Percentiles rank a stretch among this genome's conserved stretches.
Conservation (phyloP, 1,284 basidiomycete genomes). For the Cutaneotrichosporon sp. region DNA sequence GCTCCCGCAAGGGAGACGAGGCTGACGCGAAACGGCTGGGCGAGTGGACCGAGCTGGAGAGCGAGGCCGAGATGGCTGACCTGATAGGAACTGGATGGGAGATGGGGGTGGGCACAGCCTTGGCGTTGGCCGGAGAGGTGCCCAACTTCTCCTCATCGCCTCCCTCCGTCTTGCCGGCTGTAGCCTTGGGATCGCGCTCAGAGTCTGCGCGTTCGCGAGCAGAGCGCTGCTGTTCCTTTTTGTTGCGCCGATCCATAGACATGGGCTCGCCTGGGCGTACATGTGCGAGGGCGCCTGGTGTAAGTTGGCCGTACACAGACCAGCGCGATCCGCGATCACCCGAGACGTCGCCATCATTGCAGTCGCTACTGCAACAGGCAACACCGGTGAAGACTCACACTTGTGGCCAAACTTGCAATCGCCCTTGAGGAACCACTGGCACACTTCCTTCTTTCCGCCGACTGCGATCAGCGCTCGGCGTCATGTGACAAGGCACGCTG, state of each 20-base stretch:
- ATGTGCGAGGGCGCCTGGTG: constrained; percentile 70
- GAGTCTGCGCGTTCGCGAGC: constrained; percentile 36
- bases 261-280: constrained; percentile 86
- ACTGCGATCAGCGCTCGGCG: constrained; percentile 50
- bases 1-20: constrained; percentile 43
- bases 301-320: no score
- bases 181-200: constrained; percentile 1
- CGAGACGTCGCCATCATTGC: neutral
- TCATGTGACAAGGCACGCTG: no score
- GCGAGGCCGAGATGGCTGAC: constrained; percentile 36
- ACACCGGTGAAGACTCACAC: constrained; percentile 54
- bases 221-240: constrained; percentile 83
- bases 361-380: neutral
- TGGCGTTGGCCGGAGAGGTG: constrained; percentile 6
- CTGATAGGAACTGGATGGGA: constrained; percentile 40
- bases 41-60: constrained; percentile 26
- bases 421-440: constrained; percentile 78
- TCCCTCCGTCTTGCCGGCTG: constrained; percentile 12
- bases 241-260: constrained; percentile 97
- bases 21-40: constrained; percentile 14
- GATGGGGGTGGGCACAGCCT: constrained; percentile 14
- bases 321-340: no score
- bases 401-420: constrained; percentile 99
- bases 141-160: constrained; percentile 5
- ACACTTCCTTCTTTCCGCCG: constrained; percentile 81